Base-by-base conservation (phyloP, 306 rosid genomes). In the Fragaria nilgerrensis region DNA sequence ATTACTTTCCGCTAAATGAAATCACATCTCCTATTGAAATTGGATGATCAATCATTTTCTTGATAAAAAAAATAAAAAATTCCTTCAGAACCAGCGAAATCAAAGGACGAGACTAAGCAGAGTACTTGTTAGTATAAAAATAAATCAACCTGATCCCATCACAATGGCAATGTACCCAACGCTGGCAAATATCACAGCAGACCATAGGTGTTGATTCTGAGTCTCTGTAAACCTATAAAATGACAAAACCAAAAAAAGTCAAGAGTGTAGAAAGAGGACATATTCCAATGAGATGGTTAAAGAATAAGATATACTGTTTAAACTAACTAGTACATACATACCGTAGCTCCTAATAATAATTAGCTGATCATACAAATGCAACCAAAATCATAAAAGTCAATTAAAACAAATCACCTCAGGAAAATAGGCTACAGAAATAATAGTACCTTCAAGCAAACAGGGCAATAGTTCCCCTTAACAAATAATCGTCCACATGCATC, bases 181-280 rank as follows among this genome's bases (percentile, higher is more conserved):
- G 97, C 88, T 93, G 96, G 94, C 99, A 96, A 71, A 85, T 36
- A 81, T 96, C 99, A 82, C 99, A 96, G 87, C 99, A 92, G 82
- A 96, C 98, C 99, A 96, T 96, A 22, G 99, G 99, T 34, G 99
- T 96, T 29, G 99, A 89, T 84, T 96, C 99, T 68, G 99, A 96
- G 87, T 96, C 99, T 85, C 99, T 89, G 86, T 96, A 96, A 56
- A 96, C 99, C 99, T 96, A 84, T 81, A 82, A 83, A 83, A 73
- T 71, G 79, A 48, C 56, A 53, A 75, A 39, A 77, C 73, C 44
- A n/a, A 49, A 77, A 19, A 61, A 13, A 72, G 19, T 83, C 78
- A 85, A 68, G 37, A 72, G n/a, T 47, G 41, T 1, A 6, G 36
- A 36, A 15, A 25, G 17, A 71, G 45, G 19, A 41, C 14, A 25